phyloP scores from a whole-genome alignment of 73 alveolate genomes.

The Paraurostyla sp. region DNA sequence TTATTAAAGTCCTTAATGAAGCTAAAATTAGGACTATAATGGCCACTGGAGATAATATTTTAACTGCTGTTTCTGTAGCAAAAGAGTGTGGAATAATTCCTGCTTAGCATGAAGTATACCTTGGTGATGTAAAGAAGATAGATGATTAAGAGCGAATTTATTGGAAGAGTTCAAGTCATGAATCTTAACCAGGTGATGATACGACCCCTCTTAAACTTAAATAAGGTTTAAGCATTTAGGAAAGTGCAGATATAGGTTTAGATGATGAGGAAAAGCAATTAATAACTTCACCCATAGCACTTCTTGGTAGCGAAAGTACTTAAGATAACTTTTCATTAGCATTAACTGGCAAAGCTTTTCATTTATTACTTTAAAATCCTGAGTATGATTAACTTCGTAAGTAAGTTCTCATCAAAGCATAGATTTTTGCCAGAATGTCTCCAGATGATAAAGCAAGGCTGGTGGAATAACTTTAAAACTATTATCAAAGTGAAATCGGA shows the following conservation, averaged over 20 bases:
- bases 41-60: slow-evolving; percentile 77
- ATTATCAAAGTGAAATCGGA: slow-evolving; percentile 95
- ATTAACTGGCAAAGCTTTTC: slow-evolving; percentile 84
- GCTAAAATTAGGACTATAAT: slow-evolving; percentile 67
- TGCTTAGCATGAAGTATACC: slow-evolving; percentile 74
- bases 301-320: too few relatives aligned
- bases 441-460: slow-evolving; percentile 88
- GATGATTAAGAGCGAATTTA: slow-evolving; percentile 35
- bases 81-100: slow-evolving; percentile 59
- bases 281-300: neutral
- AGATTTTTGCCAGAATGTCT: slow-evolving; percentile 92
- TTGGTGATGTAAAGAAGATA: slow-evolving; percentile 82
- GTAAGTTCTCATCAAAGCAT: slow-evolving; percentile 14
- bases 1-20: slow-evolving; percentile 62
- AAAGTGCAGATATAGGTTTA: neutral
- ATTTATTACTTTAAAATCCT: slow-evolving; percentile 20
- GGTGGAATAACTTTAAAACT: slow-evolving; percentile 76
- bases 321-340: slow-evolving; percentile 62
- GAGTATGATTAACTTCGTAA: neutral
- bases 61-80: slow-evolving; percentile 71
- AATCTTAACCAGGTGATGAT: neutral
- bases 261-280: neutral
- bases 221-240: neutral
- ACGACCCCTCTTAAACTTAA: neutral
- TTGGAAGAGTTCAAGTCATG: neutral